Percentiles rank a stretch among this genome's conserved stretches.
Conservation (phyloP, 306 rosid genomes). For the Purshia tridentata region DNA sequence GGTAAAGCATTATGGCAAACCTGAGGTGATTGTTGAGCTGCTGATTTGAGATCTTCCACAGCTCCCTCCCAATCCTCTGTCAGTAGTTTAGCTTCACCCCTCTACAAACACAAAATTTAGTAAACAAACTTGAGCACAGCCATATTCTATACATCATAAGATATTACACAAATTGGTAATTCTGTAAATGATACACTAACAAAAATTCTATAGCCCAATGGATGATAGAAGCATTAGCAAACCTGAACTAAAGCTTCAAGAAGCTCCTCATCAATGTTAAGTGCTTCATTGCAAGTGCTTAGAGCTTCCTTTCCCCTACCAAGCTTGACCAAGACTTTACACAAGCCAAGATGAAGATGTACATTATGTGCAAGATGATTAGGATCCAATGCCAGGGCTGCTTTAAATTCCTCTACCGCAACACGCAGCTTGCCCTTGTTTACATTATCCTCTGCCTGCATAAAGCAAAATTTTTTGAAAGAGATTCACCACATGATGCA, state of each 20-base stretch:
- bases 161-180: not conserved
- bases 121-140: not conserved
- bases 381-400: conserved; percentile 84
- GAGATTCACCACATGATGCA: conserved; percentile 18
- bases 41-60: conserved; percentile 85
- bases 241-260: conserved; percentile 96
- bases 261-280: conserved; percentile 67
- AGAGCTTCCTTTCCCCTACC: conserved; percentile 98
- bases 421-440: conserved; percentile 85
- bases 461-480: conserved; percentile 17
- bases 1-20: conserved; percentile 32
- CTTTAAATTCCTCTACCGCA: conserved; percentile 81
- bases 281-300: conserved; percentile 79
- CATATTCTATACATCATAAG: not conserved
- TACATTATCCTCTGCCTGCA: conserved; percentile 92
- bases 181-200: not conserved
- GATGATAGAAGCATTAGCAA: conserved; percentile 19
- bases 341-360: conserved; percentile 88
- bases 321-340: conserved; percentile 85
- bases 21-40: conserved; percentile 93
- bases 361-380: conserved; percentile 83
- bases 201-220: not conserved
- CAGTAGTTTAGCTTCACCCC: conserved; percentile 96
- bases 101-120: conserved; percentile 47
- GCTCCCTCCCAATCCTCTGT: conserved; percentile 99